These are phyloP conservation scores for Crithidia fasciculata DNA, from an alignment of 208 protist species.

Conservation along the genomic window DNA sequence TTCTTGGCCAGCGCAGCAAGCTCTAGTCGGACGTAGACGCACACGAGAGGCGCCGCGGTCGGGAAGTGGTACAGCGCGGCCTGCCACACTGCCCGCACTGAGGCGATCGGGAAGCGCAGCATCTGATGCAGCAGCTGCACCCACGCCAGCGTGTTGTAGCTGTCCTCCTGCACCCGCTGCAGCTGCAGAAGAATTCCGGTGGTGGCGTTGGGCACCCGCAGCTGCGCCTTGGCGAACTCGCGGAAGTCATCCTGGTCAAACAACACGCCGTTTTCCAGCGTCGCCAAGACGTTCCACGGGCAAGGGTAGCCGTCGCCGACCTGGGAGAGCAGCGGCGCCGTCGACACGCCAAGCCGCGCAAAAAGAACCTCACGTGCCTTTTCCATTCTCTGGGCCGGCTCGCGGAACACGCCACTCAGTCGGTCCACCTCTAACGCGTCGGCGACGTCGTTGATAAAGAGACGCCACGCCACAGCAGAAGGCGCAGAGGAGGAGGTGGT, in stretches of 20 bases:
- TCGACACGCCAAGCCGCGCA: constrained; percentile 54
- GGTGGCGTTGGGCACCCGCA: constrained; percentile 73
- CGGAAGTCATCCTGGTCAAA: constrained; percentile 25
- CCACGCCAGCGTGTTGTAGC: constrained; percentile 73
- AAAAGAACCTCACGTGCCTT: constrained; percentile 22
- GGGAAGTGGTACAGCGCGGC: constrained; percentile 79
- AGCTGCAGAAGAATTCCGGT: constrained; percentile 43
- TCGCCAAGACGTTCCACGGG: constrained; percentile 80
- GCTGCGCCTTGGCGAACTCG: constrained; percentile 26
- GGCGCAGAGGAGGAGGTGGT: not conserved
- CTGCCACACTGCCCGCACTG: constrained; percentile 72
- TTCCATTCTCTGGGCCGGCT: constrained; percentile 27
- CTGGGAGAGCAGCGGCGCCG: constrained; percentile 49
- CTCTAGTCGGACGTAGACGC: constrained; percentile 64
- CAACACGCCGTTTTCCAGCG: constrained; percentile 37
- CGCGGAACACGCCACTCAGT: constrained; percentile 54
- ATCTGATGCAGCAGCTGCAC: constrained; percentile 60
- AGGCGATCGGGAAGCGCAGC: constrained; percentile 67
- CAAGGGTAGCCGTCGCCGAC: constrained; percentile 55
- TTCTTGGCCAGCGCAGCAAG: constrained; percentile 52
- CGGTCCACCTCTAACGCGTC: constrained; percentile 75
- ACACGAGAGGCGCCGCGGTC: constrained; percentile 57
- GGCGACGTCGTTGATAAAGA: constrained; percentile 71
- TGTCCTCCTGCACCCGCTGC: constrained; percentile 56
- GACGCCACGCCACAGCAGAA: constrained; percentile 18